Evolutionary conservation across 345 rosid species (phyloP).

Genomic region (Citrus glauca): DNA sequence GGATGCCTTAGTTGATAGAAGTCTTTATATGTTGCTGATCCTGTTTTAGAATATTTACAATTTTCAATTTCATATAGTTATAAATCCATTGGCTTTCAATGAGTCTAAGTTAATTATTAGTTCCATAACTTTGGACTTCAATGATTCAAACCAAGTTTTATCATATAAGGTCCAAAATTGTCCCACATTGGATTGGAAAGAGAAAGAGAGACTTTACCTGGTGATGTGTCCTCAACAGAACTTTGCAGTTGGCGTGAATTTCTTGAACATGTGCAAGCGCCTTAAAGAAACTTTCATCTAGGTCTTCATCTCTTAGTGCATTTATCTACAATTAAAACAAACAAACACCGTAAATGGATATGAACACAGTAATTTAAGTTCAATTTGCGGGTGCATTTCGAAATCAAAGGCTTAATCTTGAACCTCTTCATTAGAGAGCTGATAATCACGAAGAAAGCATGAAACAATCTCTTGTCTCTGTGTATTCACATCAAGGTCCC

Average conservation of each 20-base stretch:
- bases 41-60: neutral
- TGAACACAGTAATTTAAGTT: neutral
- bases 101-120: neutral
- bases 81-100: neutral
- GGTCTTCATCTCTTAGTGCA: slow-evolving; percentile 84
- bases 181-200: neutral
- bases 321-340: slow-evolving; percentile 48
- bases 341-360: neutral
- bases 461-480: slow-evolving; percentile 93
- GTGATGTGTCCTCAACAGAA: slow-evolving; percentile 92
- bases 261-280: slow-evolving; percentile 95
- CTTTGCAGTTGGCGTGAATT: slow-evolving; percentile 92
- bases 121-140: neutral
- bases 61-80: neutral
- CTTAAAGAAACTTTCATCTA: slow-evolving; percentile 80
- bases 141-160: neutral
- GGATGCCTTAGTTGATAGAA: neutral
- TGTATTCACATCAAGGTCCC: slow-evolving; percentile 79
- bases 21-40: neutral
- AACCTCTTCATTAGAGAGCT: slow-evolving; percentile 89
- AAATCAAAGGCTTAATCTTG: slow-evolving; percentile 2
- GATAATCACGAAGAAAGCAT: slow-evolving; percentile 95
- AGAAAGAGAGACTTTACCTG: slow-evolving; percentile 46
- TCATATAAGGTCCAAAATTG: neutral
- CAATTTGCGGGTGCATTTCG: neutral